phyloP scores from a whole-genome alignment of 495 filamentous ascomycete species.

The Aspergillus asperescens region DNA sequence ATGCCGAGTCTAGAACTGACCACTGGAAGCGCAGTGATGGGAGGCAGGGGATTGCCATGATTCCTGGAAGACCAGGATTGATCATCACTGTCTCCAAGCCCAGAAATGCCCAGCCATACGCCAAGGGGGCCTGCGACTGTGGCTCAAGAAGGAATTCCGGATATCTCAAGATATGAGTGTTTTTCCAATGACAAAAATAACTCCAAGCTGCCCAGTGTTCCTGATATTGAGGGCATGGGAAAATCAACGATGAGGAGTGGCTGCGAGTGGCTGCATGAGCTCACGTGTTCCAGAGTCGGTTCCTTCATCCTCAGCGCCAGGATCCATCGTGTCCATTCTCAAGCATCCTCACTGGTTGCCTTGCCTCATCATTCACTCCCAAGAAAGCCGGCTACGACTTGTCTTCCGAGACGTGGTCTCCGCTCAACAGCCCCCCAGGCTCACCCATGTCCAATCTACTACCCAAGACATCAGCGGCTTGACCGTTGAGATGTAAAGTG shows the following conservation, averaged over 20 bases:
- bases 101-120: conserved; percentile 6
- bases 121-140: neutral
- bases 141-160: neutral
- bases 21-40: neutral
- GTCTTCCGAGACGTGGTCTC: neutral
- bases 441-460: conserved; percentile 8
- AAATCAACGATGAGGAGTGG: neutral
- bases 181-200: too few species aligned
- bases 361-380: neutral
- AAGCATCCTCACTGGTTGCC: conserved; percentile 3
- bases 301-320: neutral
- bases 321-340: neutral
- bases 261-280: conserved; percentile 2
- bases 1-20: neutral
- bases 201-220: neutral
- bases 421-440: conserved; percentile 1
- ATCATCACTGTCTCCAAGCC: neutral
- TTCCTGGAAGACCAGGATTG: neutral
- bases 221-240: neutral
- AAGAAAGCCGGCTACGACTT: neutral
- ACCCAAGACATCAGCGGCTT: conserved; percentile 17
- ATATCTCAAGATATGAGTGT: neutral
- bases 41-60: neutral
- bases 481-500: conserved; percentile 1
- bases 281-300: conserved; percentile 8